phyloP scores from a whole-genome alignment of 495 filamentous ascomycete genomes.

The Xylaria nigripes region DNA sequence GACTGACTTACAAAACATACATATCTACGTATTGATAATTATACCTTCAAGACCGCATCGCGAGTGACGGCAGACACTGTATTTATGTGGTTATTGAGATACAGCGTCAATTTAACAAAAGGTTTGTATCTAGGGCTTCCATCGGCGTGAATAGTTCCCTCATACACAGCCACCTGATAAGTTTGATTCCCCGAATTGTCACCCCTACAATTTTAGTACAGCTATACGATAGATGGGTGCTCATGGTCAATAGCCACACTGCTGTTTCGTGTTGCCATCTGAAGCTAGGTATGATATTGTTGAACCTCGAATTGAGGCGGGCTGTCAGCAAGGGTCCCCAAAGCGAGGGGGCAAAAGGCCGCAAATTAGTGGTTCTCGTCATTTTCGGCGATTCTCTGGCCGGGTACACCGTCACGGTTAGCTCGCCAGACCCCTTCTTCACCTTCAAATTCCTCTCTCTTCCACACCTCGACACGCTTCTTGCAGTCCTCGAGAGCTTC shows the following conservation, averaged over 20 bases:
- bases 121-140: no score
- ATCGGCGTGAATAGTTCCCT: no score
- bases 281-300: no score
- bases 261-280: background rate
- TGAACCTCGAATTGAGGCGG: no score
- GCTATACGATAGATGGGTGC: background rate
- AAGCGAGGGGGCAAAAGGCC: background rate
- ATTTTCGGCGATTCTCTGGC: conserved; percentile 30
- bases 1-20: no score
- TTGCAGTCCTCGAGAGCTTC: conserved; percentile 86
- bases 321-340: background rate
- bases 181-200: background rate
- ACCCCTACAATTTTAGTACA: background rate
- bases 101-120: no score
- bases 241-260: background rate
- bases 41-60: no score
- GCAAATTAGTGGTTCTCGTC: conserved; percentile 4
- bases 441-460: conserved; percentile 78
- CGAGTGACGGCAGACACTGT: no score
- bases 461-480: conserved; percentile 86
- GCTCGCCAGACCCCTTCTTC: conserved; percentile 82
- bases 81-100: no score
- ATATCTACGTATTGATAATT: no score
- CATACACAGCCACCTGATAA: background rate
- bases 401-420: conserved; percentile 68